Conservation (phyloP, 306 rosid species). For the Hippophae rhamnoides region DNA sequence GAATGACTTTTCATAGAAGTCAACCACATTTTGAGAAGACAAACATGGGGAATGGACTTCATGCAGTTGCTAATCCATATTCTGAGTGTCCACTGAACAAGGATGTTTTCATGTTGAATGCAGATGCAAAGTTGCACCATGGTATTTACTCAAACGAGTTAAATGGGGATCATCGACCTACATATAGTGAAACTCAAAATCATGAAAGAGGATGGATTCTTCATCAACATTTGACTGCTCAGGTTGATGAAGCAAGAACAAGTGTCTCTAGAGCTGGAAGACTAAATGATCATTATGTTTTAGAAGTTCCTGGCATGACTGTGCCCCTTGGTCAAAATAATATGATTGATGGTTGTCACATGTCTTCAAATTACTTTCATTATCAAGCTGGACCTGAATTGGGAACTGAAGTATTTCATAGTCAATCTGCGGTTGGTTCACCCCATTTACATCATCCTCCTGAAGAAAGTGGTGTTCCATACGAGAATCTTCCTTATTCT, state of each 20-base stretch:
- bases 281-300: conserved; percentile 44
- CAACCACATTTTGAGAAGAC: conserved; percentile 57
- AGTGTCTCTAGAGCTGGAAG: conserved; percentile 52
- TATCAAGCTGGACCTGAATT: conserved; percentile 49
- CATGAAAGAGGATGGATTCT: conserved; percentile 69
- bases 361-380: conserved; percentile 44
- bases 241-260: conserved; percentile 47
- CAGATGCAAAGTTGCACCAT: conserved; percentile 66
- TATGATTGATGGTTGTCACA: conserved; percentile 39
- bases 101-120: conserved; percentile 45
- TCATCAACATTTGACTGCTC: conserved; percentile 46
- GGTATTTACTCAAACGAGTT: conserved; percentile 45
- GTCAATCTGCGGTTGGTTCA: conserved; percentile 42
- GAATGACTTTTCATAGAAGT: conserved; percentile 58
- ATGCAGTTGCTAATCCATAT: conserved; percentile 38
- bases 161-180: conserved; percentile 41
- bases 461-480: conserved; percentile 55
- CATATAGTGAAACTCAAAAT: conserved; percentile 45
- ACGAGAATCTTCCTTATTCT: conserved; percentile 47
- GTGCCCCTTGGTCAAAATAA: conserved; percentile 49
- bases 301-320: conserved; percentile 52
- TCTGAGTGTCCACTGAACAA: conserved; percentile 51
- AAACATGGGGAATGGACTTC: conserved; percentile 47
- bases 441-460: conserved; percentile 34
- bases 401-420: conserved; percentile 56